Percentiles rank a stretch among this genome's conserved stretches.
phyloP scores from a whole-genome alignment of 192 early-diverging fungal species.

The Piromyces finnis region DNA sequence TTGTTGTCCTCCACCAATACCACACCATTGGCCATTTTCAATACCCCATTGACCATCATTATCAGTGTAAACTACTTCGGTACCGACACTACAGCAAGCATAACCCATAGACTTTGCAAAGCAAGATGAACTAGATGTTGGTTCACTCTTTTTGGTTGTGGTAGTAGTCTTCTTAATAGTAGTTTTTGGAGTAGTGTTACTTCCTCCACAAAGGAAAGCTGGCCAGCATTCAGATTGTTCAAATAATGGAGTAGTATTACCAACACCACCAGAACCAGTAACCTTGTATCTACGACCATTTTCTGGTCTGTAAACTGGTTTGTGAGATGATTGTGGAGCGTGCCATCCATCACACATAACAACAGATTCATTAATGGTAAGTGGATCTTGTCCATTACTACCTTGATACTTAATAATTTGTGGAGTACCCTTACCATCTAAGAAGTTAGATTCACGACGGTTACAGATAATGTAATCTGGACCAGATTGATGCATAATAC shows the following conservation, averaged over 20 bases:
- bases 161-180: not conserved
- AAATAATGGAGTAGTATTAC: not conserved
- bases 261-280: not conserved
- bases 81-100: not conserved
- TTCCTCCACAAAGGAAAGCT: not conserved
- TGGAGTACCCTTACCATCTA: not conserved
- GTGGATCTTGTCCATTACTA: not conserved
- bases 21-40: not conserved
- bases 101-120: not conserved
- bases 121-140: not conserved
- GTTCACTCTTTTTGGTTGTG: not conserved
- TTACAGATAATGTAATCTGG: not conserved
- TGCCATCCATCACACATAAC: not conserved
- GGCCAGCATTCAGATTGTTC: not conserved
- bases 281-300: not conserved
- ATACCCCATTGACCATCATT: not conserved
- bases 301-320: not conserved
- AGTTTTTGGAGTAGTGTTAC: not conserved
- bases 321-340: not conserved
- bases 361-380: not conserved
- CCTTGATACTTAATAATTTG: not conserved
- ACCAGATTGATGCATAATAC: not conserved
- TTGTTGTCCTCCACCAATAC: not conserved
- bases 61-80: not conserved
- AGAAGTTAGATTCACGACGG: not conserved